Percentiles rank a stretch among this genome's conserved stretches.
Evolutionary conservation across 208 protist species (phyloP).

Genomic region (Trypanosoma grayi): DNA sequence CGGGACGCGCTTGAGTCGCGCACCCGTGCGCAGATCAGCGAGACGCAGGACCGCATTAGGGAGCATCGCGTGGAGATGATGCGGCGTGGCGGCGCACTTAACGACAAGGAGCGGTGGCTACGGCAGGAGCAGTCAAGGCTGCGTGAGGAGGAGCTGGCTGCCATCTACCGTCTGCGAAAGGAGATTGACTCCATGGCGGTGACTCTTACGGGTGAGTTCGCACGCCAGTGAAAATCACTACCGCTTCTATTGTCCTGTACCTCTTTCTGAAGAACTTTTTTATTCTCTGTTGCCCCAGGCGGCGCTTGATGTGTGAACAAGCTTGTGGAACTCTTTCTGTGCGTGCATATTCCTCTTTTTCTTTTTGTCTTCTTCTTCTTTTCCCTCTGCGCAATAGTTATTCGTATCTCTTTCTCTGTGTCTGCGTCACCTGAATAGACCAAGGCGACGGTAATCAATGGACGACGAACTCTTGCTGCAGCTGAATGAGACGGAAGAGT

Average conservation of each 20-base stretch:
- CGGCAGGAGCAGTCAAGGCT: conserved; percentile 11
- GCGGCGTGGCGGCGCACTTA: conserved; percentile 5
- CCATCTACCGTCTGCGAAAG: conserved; percentile 14
- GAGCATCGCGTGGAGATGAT: conserved; percentile 6
- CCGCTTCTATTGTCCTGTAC: no score
- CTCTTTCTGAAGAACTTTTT: no score
- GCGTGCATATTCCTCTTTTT: neutral
- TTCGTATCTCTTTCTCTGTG: neutral
- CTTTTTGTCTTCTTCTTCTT: no score
- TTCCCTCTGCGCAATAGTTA: no score
- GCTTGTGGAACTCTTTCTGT: neutral
- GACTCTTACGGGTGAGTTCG: neutral
- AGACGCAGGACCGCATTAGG: conserved; percentile 11
- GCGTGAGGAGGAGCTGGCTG: conserved; percentile 15
- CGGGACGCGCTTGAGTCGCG: conserved; percentile 7
- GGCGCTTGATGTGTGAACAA: no score
- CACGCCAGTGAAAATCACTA: neutral
- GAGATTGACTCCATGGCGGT: conserved; percentile 13
- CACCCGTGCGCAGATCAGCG: conserved; percentile 4
- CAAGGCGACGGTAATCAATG: conserved; percentile 20
- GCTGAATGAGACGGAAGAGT: conserved; percentile 58
- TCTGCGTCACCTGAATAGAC: neutral
- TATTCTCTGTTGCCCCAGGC: no score
- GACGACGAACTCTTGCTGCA: conserved; percentile 80
- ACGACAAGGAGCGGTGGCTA: conserved; percentile 20